These are phyloP conservation scores for Nepenthes gracilis DNA, from an alignment of 148 eudicot species.

Conservation along the genomic window DNA sequence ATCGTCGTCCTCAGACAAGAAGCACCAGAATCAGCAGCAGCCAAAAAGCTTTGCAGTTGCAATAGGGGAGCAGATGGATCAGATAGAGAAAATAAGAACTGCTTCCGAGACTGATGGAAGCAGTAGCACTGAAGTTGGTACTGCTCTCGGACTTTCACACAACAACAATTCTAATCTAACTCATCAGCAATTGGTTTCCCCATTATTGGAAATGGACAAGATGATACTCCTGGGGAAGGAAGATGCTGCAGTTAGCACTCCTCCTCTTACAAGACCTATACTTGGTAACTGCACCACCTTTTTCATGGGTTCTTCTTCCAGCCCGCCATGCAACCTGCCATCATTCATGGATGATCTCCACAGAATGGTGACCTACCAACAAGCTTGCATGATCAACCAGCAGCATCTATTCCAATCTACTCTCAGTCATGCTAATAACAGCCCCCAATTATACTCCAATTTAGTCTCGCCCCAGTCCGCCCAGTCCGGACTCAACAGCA, in stretches of 20 bases:
- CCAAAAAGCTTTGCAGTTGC: constrained; percentile 4
- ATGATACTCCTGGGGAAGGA: neutral
- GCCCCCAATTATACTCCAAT: neutral
- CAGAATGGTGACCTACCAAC: constrained; percentile 47
- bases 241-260: too few relatives aligned
- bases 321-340: neutral
- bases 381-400: constrained; percentile 21
- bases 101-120: constrained; percentile 33
- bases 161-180: constrained; percentile 15
- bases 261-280: too few relatives aligned
- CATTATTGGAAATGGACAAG: neutral
- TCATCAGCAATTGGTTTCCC: constrained; percentile 2
- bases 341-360: constrained; percentile 43
- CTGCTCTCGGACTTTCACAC: constrained; percentile 42
- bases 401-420: constrained; percentile 12
- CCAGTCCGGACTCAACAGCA: constrained; percentile 12
- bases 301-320: constrained; percentile 12
- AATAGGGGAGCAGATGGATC: constrained; percentile 7
- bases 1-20: constrained; percentile 8
- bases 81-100: constrained; percentile 20
- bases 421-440: neutral
- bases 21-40: constrained; percentile 2
- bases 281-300: constrained; percentile 2
- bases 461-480: constrained; percentile 1
- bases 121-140: constrained; percentile 52